These are phyloP conservation scores for Physaria fendleri DNA, from an alignment of 345 rosid genomes.

Conservation along the genomic window DNA sequence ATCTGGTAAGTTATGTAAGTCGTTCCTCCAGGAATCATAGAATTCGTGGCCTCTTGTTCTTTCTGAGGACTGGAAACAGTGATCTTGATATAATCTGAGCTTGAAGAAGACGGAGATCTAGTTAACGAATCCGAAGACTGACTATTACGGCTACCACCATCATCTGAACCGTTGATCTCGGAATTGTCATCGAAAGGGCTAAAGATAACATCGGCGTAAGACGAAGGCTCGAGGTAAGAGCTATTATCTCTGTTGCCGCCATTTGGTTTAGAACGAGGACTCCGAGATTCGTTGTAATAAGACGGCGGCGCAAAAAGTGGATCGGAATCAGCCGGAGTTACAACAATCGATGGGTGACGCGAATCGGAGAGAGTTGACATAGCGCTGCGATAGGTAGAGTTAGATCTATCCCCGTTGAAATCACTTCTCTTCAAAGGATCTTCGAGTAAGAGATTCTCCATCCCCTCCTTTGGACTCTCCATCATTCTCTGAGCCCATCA, in stretches of 20 bases:
- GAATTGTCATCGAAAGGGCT: constrained; percentile 66
- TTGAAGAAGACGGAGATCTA: constrained; percentile 51
- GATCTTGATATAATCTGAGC: constrained; percentile 55
- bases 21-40: constrained; percentile 62
- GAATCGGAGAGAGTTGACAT: constrained; percentile 45
- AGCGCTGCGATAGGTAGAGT: constrained; percentile 55
- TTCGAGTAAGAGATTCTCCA: constrained; percentile 60
- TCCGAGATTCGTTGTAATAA: background rate
- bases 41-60: constrained; percentile 69
- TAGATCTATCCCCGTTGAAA: constrained; percentile 25
- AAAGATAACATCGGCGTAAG: constrained; percentile 80
- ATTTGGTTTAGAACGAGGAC: constrained; percentile 24
- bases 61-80: constrained; percentile 86
- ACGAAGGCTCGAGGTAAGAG: constrained; percentile 85
- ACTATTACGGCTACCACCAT: constrained; percentile 30
- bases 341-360: constrained; percentile 46
- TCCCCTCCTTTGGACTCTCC: constrained; percentile 57
- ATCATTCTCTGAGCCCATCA: constrained; percentile 84
- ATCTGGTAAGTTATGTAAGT: constrained; percentile 66
- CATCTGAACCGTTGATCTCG: constrained; percentile 56
- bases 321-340: constrained; percentile 62
- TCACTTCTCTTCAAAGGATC: constrained; percentile 10
- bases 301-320: constrained; percentile 45
- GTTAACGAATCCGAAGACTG: constrained; percentile 40
- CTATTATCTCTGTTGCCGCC: constrained; percentile 20